Evolutionary conservation across 2,329 filamentous ascomycete genomes (phyloP), one percentile per base, ranked within the genome.

Genomic region (Orbilia brochopaga): DNA sequence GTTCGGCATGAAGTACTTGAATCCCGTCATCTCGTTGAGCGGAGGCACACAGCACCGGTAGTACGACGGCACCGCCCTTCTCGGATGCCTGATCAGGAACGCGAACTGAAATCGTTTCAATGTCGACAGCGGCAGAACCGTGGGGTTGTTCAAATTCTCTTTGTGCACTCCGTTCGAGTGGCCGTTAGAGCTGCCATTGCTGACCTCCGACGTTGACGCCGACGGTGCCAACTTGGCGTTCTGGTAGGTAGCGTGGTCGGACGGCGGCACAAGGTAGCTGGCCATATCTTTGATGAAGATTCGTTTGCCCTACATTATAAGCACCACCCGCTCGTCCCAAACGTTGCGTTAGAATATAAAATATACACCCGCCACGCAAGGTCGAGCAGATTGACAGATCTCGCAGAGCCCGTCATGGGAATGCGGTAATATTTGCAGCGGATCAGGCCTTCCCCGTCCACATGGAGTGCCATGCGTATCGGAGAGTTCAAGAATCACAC

Each of bases 211-310:
- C 75, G 30, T 77, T 77, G 62, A 78, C 56, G 97, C 83, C n/a
- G 91, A 96, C 1, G 90, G 90, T 8, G 91, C 92, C 70, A 94
- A 86, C n/a, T 40, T 37, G 1, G 69, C 51, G 13, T 73, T 54
- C n/a, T 57, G 19, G 54, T 83, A 83, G 56, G 90, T 85, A 13
- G 85, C 83, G 77, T 89, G 85, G 52, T 84, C 83, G 74, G 89
- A 82, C 2, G 91, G 90, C 3, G 92, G 90, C 74, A 96, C 83
- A 75, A 97, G 84, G 80, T 97, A 97, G 81, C 97, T 89, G 63
- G 90, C 88, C 82, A 97, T 99, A 80, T 97, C 94, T 81, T 99
- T 99, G 85, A 99, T 94, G 82, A 97, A 97, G 77, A 96, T 83
- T 76, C 93, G 90, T 83, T 96, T 96, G 77, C 88, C 90, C 90